Conservation (phyloP, 2,329 filamentous ascomycete species). For the Graphiopsis chlorocephala region DNA sequence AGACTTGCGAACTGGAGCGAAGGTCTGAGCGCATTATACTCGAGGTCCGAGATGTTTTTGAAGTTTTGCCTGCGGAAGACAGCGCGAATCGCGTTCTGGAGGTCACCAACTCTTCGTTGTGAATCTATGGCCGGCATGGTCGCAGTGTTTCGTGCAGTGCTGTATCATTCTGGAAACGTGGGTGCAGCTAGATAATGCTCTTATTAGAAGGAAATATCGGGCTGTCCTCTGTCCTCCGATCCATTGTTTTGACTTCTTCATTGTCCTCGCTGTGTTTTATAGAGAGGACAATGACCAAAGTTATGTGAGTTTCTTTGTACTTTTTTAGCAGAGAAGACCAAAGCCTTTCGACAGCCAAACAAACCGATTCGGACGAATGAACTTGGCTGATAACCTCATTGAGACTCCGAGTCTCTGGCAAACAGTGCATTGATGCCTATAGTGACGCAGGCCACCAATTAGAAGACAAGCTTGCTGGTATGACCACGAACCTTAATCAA, state of each 20-base stretch:
- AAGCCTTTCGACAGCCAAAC: not conserved
- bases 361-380: not conserved
- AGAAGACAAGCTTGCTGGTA: not conserved
- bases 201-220: not conserved
- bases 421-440: not conserved
- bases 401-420: not conserved
- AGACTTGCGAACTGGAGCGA: not conserved
- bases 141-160: not conserved
- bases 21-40: not conserved
- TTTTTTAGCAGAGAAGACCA: not conserved
- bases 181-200: not conserved
- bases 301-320: not conserved
- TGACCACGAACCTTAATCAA: not conserved
- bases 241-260: not conserved
- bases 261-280: not conserved
- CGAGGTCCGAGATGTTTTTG: not conserved
- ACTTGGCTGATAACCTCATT: not conserved
- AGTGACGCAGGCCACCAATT: not conserved
- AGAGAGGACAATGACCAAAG: not conserved
- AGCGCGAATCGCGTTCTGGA: not conserved
- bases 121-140: not conserved
- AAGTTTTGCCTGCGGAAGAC: not conserved
- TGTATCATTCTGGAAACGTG: not conserved
- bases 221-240: not conserved
- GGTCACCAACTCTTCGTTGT: not conserved